Percentiles rank a stretch among this genome's conserved stretches.
phyloP scores from a whole-genome alignment of 2,329 filamentous ascomycete genomes.

The Xylaria sp. region DNA sequence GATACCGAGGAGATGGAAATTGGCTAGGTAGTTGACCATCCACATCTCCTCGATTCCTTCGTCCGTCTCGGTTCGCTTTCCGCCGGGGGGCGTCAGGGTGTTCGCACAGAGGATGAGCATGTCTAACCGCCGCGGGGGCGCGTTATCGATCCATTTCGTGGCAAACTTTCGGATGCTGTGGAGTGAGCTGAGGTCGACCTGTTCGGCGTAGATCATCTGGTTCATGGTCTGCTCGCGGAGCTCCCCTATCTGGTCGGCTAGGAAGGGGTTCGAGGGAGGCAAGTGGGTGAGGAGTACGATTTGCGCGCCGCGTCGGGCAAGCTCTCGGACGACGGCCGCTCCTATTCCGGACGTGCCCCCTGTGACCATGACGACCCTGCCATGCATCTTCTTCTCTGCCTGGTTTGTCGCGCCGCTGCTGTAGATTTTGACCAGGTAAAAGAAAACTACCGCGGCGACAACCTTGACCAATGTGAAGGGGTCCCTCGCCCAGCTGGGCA shows the following conservation, averaged over 20 bases:
- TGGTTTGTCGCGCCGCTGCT: constrained; percentile 79
- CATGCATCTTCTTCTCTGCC: constrained; percentile 87
- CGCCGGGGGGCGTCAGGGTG: constrained; percentile 76
- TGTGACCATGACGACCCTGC: constrained; percentile 92
- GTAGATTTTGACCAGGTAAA: constrained; percentile 74
- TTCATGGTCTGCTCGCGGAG: constrained; percentile 81
- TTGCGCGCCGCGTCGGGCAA: constrained; percentile 87
- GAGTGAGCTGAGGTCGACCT: constrained; percentile 89
- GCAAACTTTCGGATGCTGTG: constrained; percentile 92
- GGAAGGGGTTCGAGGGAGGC: constrained; percentile 83
- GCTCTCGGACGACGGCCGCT: constrained; percentile 75
- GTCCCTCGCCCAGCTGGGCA: constrained; percentile 55
- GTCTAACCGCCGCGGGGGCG: constrained; percentile 87
- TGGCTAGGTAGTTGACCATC: constrained; percentile 95
- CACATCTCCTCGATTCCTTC: constrained; percentile 91
- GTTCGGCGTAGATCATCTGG: constrained; percentile 92
- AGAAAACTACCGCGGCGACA: constrained; percentile 51
- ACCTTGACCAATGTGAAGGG: constrained; percentile 57
- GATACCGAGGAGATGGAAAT: constrained; percentile 94
- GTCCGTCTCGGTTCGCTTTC: constrained; percentile 68
- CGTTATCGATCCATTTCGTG: constrained; percentile 97
- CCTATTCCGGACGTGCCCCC: constrained; percentile 95
- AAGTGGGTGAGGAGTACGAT: constrained; percentile 89
- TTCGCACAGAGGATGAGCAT: constrained; percentile 91
- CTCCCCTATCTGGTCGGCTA: constrained; percentile 93